phyloP scores from a whole-genome alignment of 805 yeast genomes.

The Myxozyma geophila region DNA sequence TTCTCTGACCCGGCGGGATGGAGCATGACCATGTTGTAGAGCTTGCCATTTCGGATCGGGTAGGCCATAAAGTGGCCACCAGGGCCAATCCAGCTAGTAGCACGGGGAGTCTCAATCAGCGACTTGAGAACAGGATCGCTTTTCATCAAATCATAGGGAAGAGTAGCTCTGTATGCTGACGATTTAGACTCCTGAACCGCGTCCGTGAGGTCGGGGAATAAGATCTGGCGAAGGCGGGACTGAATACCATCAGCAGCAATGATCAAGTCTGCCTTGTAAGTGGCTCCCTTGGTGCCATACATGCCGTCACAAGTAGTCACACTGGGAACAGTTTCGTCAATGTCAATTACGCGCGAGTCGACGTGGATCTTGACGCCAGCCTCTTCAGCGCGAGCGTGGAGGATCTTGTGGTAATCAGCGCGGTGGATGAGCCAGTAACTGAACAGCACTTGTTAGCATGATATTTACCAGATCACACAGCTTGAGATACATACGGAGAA shows the following conservation, averaged over 20 bases:
- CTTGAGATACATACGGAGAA: conserved; percentile 6
- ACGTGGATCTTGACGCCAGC: conserved; percentile 21
- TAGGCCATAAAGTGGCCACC: conserved; percentile 28
- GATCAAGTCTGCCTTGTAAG: conserved; percentile 26
- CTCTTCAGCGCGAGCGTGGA: conserved; percentile 18
- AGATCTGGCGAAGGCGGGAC: conserved; percentile 14
- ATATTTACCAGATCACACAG: not conserved
- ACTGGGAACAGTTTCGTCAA: conserved; percentile 20
- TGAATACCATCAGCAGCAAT: conserved; percentile 34
- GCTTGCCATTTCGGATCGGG: conserved; percentile 15
- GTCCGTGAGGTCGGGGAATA: conserved; percentile 16
- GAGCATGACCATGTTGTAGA: conserved; percentile 29
- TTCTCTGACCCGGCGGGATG: conserved; percentile 18
- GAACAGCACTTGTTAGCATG: not conserved
- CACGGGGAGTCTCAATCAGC: conserved; percentile 17
- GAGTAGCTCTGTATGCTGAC: conserved; percentile 22
- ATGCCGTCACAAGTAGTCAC: conserved; percentile 15
- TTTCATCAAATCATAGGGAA: conserved; percentile 16
- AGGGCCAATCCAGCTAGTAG: conserved; percentile 32
- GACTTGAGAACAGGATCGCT: conserved; percentile 17
- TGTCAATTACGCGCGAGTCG: conserved; percentile 7
- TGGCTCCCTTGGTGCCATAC: not conserved
- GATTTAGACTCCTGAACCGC: conserved; percentile 22
- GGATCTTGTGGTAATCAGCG: conserved; percentile 23
- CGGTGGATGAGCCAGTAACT: conserved; percentile 24